phyloP scores from a whole-genome alignment of 805 yeast species.

The Pichia kluyveri region DNA sequence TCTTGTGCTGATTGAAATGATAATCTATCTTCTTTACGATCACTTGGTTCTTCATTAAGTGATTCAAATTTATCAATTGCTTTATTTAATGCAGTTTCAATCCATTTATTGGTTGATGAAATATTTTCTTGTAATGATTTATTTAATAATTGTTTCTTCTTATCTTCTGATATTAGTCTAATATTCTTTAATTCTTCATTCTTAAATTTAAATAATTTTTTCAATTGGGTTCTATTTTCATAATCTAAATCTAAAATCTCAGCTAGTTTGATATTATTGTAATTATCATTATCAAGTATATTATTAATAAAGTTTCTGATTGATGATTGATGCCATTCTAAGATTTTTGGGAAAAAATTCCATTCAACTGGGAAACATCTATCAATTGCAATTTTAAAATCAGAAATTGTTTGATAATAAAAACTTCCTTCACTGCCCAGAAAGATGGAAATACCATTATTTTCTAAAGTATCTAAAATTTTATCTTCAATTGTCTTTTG shows the following conservation, averaged over 20 bases:
- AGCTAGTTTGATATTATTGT: slow-evolving; percentile 69
- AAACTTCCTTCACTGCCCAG: slow-evolving; percentile 63
- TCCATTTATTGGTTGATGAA: slow-evolving; percentile 79
- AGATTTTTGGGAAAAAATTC: slow-evolving; percentile 57
- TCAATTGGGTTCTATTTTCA: slow-evolving; percentile 48
- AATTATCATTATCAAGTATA: slow-evolving; percentile 37
- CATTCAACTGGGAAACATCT: slow-evolving; percentile 64
- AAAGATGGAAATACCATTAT: slow-evolving; percentile 38
- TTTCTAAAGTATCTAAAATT: slow-evolving; percentile 51
- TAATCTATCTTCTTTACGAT: slow-evolving; percentile 16
- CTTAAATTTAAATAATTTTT: slow-evolving; percentile 38
- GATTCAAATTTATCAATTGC: slow-evolving; percentile 44
- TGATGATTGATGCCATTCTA: slow-evolving; percentile 57
- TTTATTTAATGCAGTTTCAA: slow-evolving; percentile 34
- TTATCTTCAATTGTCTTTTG: slow-evolving; percentile 55
- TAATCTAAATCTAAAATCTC: slow-evolving; percentile 71
- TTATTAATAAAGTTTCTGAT: slow-evolving; percentile 55
- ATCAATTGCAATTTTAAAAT: slow-evolving; percentile 51
- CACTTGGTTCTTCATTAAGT: slow-evolving; percentile 62
- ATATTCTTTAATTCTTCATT: slow-evolving; percentile 41
- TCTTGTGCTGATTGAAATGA: slow-evolving; percentile 24
- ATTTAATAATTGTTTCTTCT: slow-evolving; percentile 61
- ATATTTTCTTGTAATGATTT: slow-evolving; percentile 68
- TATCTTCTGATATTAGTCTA: slow-evolving; percentile 44
- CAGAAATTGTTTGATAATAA: slow-evolving; percentile 70